Conservation (phyloP, 192 early-diverging fungal species). For the Nowakowskiella sp. region DNA sequence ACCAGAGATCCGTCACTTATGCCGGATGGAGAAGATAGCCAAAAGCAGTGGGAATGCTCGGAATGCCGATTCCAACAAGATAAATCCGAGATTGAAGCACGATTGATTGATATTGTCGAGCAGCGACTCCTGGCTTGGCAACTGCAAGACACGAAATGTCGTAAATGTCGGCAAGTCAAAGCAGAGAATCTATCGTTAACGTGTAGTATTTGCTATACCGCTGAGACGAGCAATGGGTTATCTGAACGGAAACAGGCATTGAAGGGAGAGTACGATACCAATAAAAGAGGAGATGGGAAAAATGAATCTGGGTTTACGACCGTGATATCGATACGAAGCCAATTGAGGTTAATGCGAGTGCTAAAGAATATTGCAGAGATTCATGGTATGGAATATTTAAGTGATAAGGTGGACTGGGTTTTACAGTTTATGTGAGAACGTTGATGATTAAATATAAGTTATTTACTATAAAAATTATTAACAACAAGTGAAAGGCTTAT, state of each 20-base stretch:
- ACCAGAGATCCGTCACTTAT: constrained; percentile 67
- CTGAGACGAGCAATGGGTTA: not conserved
- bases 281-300: constrained; percentile 43
- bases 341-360: not conserved
- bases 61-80: constrained; percentile 78
- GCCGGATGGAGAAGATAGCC: constrained; percentile 19
- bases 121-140: constrained; percentile 66
- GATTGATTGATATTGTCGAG: constrained; percentile 67
- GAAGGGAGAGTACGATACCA: constrained; percentile 44
- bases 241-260: constrained; percentile 9
- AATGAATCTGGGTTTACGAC: constrained; percentile 28
- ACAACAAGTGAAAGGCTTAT: too few species aligned
- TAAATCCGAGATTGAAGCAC: constrained; percentile 67
- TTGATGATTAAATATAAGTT: too few species aligned
- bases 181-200: constrained; percentile 64
- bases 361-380: constrained; percentile 37
- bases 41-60: constrained; percentile 62
- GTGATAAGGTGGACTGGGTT: constrained; percentile 51
- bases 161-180: constrained; percentile 72
- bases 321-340: not conserved
- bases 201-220: constrained; percentile 58
- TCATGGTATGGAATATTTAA: constrained; percentile 46
- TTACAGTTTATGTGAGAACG: too few species aligned
- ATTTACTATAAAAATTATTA: too few species aligned
- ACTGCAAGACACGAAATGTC: constrained; percentile 79